phyloP scores from a whole-genome alignment of 345 rosid genomes.

The Cardamine occulta region DNA sequence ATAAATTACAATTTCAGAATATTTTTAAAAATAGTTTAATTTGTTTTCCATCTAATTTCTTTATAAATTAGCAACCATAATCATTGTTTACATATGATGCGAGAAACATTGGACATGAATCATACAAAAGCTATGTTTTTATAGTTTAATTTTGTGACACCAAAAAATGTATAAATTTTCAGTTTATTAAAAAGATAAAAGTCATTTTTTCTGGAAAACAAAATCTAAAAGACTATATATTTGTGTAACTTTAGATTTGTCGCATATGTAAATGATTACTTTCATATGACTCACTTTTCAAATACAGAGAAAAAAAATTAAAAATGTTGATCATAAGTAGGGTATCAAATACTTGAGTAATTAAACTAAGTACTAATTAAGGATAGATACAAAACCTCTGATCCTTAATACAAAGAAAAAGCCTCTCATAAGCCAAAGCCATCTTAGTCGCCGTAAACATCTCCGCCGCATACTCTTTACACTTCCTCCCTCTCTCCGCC shows the following conservation, averaged over 20 bases:
- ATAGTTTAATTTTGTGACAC: no score
- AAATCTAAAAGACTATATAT: background rate
- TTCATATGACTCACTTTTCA: constrained; percentile 10
- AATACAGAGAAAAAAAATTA: background rate
- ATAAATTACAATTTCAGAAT: no score
- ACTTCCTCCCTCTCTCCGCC: constrained; percentile 74
- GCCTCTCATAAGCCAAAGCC: constrained; percentile 89
- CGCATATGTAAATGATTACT: constrained; percentile 2
- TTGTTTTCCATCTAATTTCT: no score
- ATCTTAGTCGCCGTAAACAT: constrained; percentile 89
- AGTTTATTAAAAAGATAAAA: background rate
- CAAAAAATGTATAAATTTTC: background rate
- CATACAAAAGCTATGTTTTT: no score
- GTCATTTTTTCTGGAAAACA: background rate
- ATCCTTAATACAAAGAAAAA: constrained; percentile 83
- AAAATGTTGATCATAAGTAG: background rate
- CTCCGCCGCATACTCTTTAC: constrained; percentile 64
- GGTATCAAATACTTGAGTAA: background rate
- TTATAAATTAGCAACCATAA: no score
- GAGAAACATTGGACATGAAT: no score
- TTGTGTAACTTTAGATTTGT: background rate
- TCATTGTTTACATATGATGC: no score
- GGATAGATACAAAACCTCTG: constrained; percentile 66
- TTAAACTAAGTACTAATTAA: constrained; percentile 28
- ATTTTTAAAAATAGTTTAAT: no score